These are phyloP conservation scores for Porcisia hertigi DNA, from an alignment of 208 protist genomes.

Conservation along the genomic window DNA sequence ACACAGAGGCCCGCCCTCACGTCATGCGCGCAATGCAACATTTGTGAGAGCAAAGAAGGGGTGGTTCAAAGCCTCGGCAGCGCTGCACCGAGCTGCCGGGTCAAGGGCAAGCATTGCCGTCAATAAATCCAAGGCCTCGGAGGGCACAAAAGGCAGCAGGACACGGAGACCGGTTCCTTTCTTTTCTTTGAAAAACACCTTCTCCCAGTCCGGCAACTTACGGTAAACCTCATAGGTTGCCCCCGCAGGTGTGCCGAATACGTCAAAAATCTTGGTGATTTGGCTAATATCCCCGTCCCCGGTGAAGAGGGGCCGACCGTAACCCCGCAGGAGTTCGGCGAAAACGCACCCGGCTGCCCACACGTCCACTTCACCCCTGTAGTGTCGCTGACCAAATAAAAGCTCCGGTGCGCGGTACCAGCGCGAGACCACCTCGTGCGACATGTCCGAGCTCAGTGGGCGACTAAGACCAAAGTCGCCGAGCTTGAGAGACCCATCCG, in stretches of 20 bases:
- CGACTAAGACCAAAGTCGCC: slow-evolving; percentile 93
- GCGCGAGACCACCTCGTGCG: slow-evolving; percentile 95
- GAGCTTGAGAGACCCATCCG: slow-evolving; percentile 87
- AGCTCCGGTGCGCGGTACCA: slow-evolving; percentile 99
- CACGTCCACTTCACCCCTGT: slow-evolving; percentile 94
- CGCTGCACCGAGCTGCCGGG: slow-evolving; percentile 46
- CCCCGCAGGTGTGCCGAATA: slow-evolving; percentile 96
- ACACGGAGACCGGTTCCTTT: slow-evolving; percentile 37
- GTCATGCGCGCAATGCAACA: not conserved
- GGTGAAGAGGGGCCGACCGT: slow-evolving; percentile 92
- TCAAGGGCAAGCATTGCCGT: slow-evolving; percentile 53
- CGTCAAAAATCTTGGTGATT: slow-evolving; percentile 90
- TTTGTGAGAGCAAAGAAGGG: slow-evolving; percentile 43
- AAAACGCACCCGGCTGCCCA: slow-evolving; percentile 97
- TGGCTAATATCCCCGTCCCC: slow-evolving; percentile 85
- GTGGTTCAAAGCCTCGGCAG: slow-evolving; percentile 59
- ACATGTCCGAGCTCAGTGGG: slow-evolving; percentile 92
- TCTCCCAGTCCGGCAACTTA: slow-evolving; percentile 93
- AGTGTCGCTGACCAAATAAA: slow-evolving; percentile 93
- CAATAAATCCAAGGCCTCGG: slow-evolving; percentile 57
- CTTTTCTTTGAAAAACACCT: slow-evolving; percentile 72
- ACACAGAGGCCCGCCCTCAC: not conserved
- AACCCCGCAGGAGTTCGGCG: slow-evolving; percentile 94
- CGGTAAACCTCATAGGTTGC: slow-evolving; percentile 87
- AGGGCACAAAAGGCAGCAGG: slow-evolving; percentile 72